Base-by-base conservation (phyloP, 495 filamentous ascomycete genomes). In the Hypoxylon fuscum region DNA sequence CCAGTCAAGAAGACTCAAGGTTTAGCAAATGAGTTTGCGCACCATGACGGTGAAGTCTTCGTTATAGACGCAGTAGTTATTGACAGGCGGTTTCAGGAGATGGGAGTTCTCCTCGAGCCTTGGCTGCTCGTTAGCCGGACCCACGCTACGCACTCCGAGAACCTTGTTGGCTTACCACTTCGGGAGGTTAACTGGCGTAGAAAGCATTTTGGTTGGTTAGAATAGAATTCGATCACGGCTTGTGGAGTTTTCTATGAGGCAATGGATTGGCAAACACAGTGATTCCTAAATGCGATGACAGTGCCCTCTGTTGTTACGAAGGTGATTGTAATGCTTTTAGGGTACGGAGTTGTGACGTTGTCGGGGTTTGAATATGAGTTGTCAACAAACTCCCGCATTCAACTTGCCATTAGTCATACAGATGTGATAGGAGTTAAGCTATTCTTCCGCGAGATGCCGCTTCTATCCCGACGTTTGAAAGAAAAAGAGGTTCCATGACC, bases 1-100 rank as follows among this genome's bases (percentile, higher is more conserved):
- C 4, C 29, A 10, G 35, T 11, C 11, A 10, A 9, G 6, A n/a
- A 23, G 12, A 9, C 12, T 32, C 1, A 43, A 25, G 44, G 29
- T 37, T 54, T 40, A 9, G 53, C 38, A 41, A 50, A 62, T 34
- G 45, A 23, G 22, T 41, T 47, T 59, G 63, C 62, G 25, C 71
- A 88, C 88, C 88, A 93, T 92, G 52, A 94, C 89, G 20, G 89
- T 92, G 29, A 92, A 82, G 59, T 86, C 81, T 31, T 86, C 80
- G 68, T 96, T 88, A 77, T 96, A 95, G 59, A 98, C 91, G 76
- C 93, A 96, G 76, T 93, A 96, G 76, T 98, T 98, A 74, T 97
- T 97, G 68, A 98, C 88, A 2, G 95, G 95, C 1, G 95, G 95
- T 74, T 96, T 88, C 53, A 98, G 86, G 44, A 98, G 87, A 68